Evolutionary conservation across 2,329 filamentous ascomycete genomes (phyloP).

Genomic region (Monilinia vaccinii-corymbosi): DNA sequence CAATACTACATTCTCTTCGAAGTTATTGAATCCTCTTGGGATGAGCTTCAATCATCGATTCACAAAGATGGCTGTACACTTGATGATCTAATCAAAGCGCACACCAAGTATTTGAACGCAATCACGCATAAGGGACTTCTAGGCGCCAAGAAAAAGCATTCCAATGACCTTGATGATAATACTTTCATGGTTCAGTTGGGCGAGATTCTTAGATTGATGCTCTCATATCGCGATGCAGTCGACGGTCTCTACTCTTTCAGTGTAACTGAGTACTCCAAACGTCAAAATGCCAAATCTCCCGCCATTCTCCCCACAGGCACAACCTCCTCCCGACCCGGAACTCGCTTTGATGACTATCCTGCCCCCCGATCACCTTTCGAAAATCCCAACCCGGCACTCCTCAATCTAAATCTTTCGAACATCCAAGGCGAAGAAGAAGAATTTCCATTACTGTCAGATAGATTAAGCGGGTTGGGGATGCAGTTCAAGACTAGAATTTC

Average conservation of each 20-base stretch:
- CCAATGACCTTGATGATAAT: constrained; percentile 44
- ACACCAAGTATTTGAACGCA: constrained; percentile 80
- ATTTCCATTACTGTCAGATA: constrained; percentile 65
- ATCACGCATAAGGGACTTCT: constrained; percentile 95
- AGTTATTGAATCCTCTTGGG: constrained; percentile 95
- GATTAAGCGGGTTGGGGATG: constrained; percentile 60
- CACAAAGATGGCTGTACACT: constrained; percentile 80
- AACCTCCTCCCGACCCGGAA: constrained; percentile 25
- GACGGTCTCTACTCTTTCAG: constrained; percentile 93
- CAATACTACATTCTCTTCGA: constrained; percentile 99
- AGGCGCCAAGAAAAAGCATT: constrained; percentile 52
- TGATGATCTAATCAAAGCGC: constrained; percentile 88
- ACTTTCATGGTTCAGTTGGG: constrained; percentile 86
- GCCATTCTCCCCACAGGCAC: constrained; percentile 16
- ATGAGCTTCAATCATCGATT: constrained; percentile 74
- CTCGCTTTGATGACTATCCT: constrained; percentile 22
- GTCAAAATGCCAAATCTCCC: constrained; percentile 51
- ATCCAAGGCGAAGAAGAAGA: constrained; percentile 35
- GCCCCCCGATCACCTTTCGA: not conserved
- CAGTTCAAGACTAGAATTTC: constrained; percentile 74
- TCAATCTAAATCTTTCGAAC: constrained; percentile 33
- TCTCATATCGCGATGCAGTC: constrained; percentile 84
- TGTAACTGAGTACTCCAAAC: constrained; percentile 83
- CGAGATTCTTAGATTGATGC: constrained; percentile 88
- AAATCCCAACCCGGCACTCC: constrained; percentile 16